phyloP scores from a whole-genome alignment of 805 yeast genomes.

The Candida andamanensis region DNA sequence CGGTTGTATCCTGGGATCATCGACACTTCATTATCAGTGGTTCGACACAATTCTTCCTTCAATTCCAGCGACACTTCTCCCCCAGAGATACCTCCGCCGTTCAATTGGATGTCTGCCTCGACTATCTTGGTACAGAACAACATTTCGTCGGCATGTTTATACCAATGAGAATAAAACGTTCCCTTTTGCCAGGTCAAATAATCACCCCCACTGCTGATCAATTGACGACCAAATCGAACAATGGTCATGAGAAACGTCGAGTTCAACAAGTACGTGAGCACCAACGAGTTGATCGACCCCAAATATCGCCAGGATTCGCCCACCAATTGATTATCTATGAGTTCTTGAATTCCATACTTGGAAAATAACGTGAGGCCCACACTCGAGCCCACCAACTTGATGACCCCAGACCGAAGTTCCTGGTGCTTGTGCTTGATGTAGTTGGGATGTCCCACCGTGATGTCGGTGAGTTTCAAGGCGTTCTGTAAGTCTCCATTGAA shows the following conservation, averaged over 20 bases:
- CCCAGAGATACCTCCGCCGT: constrained; percentile 43
- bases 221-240: constrained; percentile 37
- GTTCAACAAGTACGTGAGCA: constrained; percentile 35
- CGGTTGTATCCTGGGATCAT: constrained; percentile 31
- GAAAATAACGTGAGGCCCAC: constrained; percentile 30
- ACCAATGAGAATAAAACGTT: constrained; percentile 60
- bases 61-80: constrained; percentile 28
- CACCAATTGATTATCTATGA: constrained; percentile 36
- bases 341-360: constrained; percentile 37
- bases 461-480: constrained; percentile 55
- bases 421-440: constrained; percentile 35
- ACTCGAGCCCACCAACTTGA: constrained; percentile 27
- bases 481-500: constrained; percentile 52
- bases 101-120: constrained; percentile 56
- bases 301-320: constrained; percentile 33
- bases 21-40: constrained; percentile 19
- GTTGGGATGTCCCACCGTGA: constrained; percentile 54
- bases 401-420: constrained; percentile 26
- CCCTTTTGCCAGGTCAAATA: constrained; percentile 60
- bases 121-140: constrained; percentile 59
- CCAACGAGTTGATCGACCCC: constrained; percentile 44
- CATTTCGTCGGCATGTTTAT: constrained; percentile 61
- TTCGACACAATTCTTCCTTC: constrained; percentile 35
- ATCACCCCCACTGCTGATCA: constrained; percentile 42
- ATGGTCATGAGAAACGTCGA: constrained; percentile 37